Conservation (phyloP, 192 early-diverging fungal species). For the Geranomyces michiganensis region DNA sequence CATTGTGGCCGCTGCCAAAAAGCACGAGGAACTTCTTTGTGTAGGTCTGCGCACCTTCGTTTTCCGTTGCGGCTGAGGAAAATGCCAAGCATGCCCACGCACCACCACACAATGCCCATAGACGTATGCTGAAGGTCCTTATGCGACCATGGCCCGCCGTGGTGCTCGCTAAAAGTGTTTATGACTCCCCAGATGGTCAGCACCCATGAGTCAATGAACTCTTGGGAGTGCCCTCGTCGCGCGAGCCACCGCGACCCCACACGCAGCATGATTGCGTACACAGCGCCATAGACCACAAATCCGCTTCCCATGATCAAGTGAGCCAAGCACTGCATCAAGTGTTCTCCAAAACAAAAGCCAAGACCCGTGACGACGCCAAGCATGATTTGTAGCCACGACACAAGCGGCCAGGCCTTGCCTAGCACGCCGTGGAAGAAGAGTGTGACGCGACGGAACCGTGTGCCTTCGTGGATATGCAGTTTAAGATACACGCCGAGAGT, state of each 20-base stretch:
- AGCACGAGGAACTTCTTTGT: no score
- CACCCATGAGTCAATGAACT: conserved; percentile 8
- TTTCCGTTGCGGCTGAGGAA: conserved; percentile 12
- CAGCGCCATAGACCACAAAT: conserved; percentile 8
- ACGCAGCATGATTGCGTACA: conserved; percentile 1
- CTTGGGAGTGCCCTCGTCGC: background rate
- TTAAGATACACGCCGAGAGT: conserved; percentile 14
- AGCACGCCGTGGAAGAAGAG: conserved; percentile 2
- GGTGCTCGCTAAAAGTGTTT: conserved; percentile 23
- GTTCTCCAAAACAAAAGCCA: conserved; percentile 6
- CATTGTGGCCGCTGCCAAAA: no score
- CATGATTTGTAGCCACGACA: conserved; percentile 9
- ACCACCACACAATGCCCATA: conserved; percentile 22
- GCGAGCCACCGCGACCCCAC: conserved; percentile 1
- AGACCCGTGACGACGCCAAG: conserved; percentile 11
- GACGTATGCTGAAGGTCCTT: conserved; percentile 22
- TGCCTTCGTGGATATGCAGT: conserved; percentile 15
- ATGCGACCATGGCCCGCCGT: conserved; percentile 11
- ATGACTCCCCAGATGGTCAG: conserved; percentile 19
- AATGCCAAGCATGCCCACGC: background rate
- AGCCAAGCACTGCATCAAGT: conserved; percentile 7
- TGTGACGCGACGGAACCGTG: conserved; percentile 1
- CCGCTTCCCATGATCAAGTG: conserved; percentile 19
- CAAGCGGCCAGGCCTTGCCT: conserved; percentile 3
- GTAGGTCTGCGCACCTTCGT: background rate